Evolutionary conservation across 257 asterid species (phyloP).

Genomic region (Verbascum thapsus): DNA sequence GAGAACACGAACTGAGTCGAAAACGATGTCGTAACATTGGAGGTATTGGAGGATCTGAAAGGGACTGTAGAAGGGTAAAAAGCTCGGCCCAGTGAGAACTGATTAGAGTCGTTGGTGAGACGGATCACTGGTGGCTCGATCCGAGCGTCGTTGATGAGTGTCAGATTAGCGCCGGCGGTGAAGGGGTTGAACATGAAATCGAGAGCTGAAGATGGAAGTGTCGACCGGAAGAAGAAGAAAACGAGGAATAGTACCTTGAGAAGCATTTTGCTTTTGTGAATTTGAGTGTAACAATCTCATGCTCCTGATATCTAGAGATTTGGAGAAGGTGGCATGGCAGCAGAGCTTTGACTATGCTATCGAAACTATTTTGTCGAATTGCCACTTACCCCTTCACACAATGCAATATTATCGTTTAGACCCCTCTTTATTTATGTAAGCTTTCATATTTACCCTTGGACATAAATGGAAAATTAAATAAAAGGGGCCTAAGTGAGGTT

Average conservation of each 20-base stretch:
- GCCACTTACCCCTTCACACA: no score
- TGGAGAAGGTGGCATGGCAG: constrained; percentile 2
- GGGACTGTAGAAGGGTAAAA: constrained; percentile 54
- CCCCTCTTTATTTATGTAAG: no score
- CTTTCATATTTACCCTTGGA: no score
- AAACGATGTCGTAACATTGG: constrained; percentile 53
- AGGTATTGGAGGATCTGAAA: constrained; percentile 41
- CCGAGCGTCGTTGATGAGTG: constrained; percentile 59
- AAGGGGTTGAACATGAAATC: constrained; percentile 75
- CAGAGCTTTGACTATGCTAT: no score
- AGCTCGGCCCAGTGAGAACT: constrained; percentile 61
- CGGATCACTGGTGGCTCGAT: constrained; percentile 74
- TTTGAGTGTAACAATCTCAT: no score
- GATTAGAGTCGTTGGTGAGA: constrained; percentile 67
- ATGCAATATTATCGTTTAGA: no score
- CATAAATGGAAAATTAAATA: no score
- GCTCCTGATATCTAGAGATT: constrained; percentile 15
- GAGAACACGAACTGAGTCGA: constrained; percentile 85
- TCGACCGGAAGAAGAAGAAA: constrained; percentile 36
- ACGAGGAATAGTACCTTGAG: constrained; percentile 27
- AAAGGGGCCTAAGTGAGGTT: no score
- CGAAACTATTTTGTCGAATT: no score
- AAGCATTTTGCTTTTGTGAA: constrained; percentile 30
- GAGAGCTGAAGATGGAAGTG: constrained; percentile 41
- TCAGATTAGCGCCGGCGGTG: constrained; percentile 35